Conservation (phyloP, 1,139 yeast species). For the Wickerhamomyces sp. region DNA sequence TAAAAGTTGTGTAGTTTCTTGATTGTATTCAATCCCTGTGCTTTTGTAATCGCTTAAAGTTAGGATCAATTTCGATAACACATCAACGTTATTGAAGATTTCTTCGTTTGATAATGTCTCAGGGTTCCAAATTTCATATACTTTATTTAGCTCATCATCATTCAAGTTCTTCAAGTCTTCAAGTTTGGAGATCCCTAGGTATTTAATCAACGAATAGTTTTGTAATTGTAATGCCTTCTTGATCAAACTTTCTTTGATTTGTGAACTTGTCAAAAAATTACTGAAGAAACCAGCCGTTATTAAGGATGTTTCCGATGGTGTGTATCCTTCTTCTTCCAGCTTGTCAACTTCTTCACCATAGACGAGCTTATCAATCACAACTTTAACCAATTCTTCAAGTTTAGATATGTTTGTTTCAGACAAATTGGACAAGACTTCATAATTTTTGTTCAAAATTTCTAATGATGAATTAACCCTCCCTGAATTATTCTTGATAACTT, state of each 20-base stretch:
- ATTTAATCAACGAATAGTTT: not conserved
- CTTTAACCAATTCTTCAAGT: slow-evolving; percentile 8
- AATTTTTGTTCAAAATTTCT: slow-evolving; percentile 19
- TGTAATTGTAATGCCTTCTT: slow-evolving; percentile 1
- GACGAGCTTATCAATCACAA: slow-evolving; percentile 18
- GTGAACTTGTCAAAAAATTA: not conserved
- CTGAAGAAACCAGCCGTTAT: slow-evolving; percentile 4
- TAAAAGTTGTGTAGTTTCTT: not conserved
- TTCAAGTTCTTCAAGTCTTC: not conserved
- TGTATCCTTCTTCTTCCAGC: slow-evolving; percentile 14
- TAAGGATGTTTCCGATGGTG: slow-evolving; percentile 5
- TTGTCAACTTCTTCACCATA: slow-evolving; percentile 23
- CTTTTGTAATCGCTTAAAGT: not conserved
- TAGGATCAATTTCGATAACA: not conserved
- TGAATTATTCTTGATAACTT: slow-evolving; percentile 19
- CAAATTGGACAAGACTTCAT: not conserved
- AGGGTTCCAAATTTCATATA: not conserved
- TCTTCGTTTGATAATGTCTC: not conserved
- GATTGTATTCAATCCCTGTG: not conserved
- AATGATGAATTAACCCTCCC: slow-evolving; percentile 23
- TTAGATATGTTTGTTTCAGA: not conserved
- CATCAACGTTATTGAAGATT: not conserved
- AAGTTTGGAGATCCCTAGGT: not conserved
- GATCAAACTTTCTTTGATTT: slow-evolving; percentile 3
- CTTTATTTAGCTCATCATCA: not conserved